Evolutionary conservation across 805 yeast species (phyloP).

Genomic region (Candida odintsovae): DNA sequence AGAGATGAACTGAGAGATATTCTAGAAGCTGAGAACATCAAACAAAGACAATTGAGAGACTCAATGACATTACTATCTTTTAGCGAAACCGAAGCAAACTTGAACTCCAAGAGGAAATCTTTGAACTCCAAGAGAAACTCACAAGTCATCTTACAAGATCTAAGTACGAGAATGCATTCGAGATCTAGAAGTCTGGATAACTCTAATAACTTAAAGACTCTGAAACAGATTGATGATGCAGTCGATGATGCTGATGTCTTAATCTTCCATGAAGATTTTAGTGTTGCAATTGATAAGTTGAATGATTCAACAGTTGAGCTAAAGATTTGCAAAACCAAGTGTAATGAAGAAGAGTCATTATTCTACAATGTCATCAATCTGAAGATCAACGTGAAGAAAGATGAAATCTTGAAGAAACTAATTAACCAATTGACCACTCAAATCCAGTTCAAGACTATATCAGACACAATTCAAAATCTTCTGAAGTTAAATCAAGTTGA

Average conservation of each 20-base stretch:
- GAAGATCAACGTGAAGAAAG: constrained; percentile 28
- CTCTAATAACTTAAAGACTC: constrained; percentile 35
- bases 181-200: constrained; percentile 48
- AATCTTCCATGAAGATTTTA: constrained; percentile 54
- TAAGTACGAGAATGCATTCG: constrained; percentile 57
- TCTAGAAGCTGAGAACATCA: constrained; percentile 41
- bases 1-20: constrained; percentile 54
- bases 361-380: constrained; percentile 28
- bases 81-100: constrained; percentile 6
- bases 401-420: constrained; percentile 28
- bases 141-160: constrained; percentile 42
- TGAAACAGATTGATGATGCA: constrained; percentile 51
- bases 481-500: constrained; percentile 37
- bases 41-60: constrained; percentile 37
- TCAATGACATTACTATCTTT: constrained; percentile 38
- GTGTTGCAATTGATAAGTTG: constrained; percentile 33
- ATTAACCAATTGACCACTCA: constrained; percentile 25
- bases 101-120: neutral
- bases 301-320: constrained; percentile 29
- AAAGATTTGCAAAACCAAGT: constrained; percentile 7
- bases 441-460: constrained; percentile 16
- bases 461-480: constrained; percentile 28
- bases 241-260: constrained; percentile 67
- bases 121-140: constrained; percentile 25
- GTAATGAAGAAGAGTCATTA: constrained; percentile 25